Base-by-base conservation (phyloP, 768 basidiomycete genomes). In the Suillus luteus region DNA sequence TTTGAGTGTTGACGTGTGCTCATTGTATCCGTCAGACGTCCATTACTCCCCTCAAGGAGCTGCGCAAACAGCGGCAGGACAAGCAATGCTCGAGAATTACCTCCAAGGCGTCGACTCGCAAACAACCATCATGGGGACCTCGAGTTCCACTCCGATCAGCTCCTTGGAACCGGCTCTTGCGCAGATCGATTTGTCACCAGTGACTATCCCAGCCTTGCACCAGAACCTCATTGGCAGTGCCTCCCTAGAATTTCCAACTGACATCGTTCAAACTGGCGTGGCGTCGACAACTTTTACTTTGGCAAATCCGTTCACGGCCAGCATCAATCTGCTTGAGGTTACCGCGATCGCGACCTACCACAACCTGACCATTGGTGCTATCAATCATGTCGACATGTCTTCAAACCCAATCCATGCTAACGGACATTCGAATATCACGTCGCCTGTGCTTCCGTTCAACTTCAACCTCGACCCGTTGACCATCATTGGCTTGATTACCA, bases 231-330 rank as follows among this genome's bases (percentile, higher is more conserved):
- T 92, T 65, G 77, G 75, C 55, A 80, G 79, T 31, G 82, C 85
- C 1, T 80, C 82, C 1, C 77, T 92, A 38, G 76, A 80, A 24
- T 88, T 92, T 77, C 88, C 89, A 1, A 75, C 76, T 12, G 75
- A 91, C 67, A 87, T 91, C 52, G 84, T 82, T 19, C 75, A 81
- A 66, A 90, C 85, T 1, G 86, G 86, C 14, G 72, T 87, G 22
- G 87, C 88, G 1, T 79, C 80, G n/a, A 77, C 84, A 5, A 75
- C 83, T 1, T 89, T 91, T 70, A 79, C 75, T 0, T 78, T 92
- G 35, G 76, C 79, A 22, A 89, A 92, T 68, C 89, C 89, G 0
- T 92, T 92, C 75, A 90, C 88, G 0, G 88, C 90, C 19, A 84
- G 84, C 69, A 84, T 92, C 72, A 88, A 86, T 70, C 73, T 92